A percentile compares a stretch with the other conserved stretches of the same genome.
Evolutionary conservation across 495 filamentous ascomycete species (phyloP).

Genomic region (Annulohypoxylon maeteangense): DNA sequence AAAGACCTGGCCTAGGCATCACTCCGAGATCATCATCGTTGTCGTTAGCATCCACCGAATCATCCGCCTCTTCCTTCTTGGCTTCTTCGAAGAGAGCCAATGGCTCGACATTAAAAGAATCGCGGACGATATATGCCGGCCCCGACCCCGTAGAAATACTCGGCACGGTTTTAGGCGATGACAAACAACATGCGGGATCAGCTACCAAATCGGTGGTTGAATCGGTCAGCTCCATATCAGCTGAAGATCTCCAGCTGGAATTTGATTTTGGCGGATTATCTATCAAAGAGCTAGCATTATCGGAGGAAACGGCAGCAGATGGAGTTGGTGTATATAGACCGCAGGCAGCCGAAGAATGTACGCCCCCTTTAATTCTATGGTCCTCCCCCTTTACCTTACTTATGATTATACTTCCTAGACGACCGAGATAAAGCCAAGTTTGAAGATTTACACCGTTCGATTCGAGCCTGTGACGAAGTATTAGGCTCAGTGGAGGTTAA

Average conservation of each 20-base stretch:
- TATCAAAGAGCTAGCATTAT: conserved; percentile 74
- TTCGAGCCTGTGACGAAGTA: conserved; percentile 90
- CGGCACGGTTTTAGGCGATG: conserved; percentile 72
- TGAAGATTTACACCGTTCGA: conserved; percentile 89
- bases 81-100: conserved; percentile 69
- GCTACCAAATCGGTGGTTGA: conserved; percentile 16
- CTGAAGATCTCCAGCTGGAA: conserved; percentile 60
- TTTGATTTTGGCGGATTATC: conserved; percentile 83
- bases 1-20: conserved; percentile 69
- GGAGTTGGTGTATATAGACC: conserved; percentile 64
- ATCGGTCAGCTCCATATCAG: conserved; percentile 46
- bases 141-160: conserved; percentile 80
- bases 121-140: conserved; percentile 63
- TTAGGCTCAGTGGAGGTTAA: conserved; percentile 92
- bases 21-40: conserved; percentile 70
- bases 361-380: conserved; percentile 28
- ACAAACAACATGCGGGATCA: conserved; percentile 41
- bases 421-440: conserved; percentile 89
- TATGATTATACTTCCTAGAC: conserved; percentile 59
- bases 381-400: conserved; percentile 37
- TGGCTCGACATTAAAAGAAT: conserved; percentile 71
- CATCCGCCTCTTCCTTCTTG: conserved; percentile 73
- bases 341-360: conserved; percentile 83
- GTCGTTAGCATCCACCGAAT: conserved; percentile 76
- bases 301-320: conserved; percentile 53